Percentiles rank a stretch among this genome's conserved stretches.
Conservation (phyloP, 2,329 filamentous ascomycete species). For the Fulvia fulva region DNA sequence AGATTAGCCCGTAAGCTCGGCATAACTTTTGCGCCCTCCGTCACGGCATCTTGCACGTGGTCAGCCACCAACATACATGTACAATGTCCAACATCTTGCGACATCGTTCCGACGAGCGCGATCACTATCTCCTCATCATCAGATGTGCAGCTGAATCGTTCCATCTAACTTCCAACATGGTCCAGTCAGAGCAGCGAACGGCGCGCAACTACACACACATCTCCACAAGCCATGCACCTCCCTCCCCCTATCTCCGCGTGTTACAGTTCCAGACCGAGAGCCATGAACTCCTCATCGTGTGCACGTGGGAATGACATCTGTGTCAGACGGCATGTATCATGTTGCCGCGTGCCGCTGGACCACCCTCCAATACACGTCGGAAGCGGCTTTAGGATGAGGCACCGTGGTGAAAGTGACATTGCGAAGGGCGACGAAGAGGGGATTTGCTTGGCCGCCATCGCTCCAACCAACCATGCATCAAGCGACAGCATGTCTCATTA, state of each 20-base stretch:
- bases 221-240: background rate
- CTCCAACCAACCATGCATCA: too few species aligned
- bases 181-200: background rate
- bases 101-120: constrained; percentile 1
- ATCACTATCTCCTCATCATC: too few species aligned
- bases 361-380: background rate
- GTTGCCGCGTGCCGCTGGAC: background rate
- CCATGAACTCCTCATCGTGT: background rate
- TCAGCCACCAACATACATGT: constrained; percentile 1
- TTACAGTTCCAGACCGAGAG: too few species aligned
- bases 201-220: background rate
- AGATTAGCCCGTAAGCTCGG: constrained; percentile 1
- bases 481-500: constrained; percentile 3
- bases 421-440: background rate
- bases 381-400: background rate
- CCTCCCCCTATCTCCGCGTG: background rate
- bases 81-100: background rate
- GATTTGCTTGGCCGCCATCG: background rate
- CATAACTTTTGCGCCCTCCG: background rate
- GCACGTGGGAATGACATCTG: background rate
- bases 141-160: background rate
- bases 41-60: background rate
- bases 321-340: constrained; percentile 4
- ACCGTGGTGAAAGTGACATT: background rate
- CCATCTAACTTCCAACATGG: background rate